Evolutionary conservation across 768 basidiomycete genomes (phyloP).

Genomic region (Leucocoprinus leucothites): DNA sequence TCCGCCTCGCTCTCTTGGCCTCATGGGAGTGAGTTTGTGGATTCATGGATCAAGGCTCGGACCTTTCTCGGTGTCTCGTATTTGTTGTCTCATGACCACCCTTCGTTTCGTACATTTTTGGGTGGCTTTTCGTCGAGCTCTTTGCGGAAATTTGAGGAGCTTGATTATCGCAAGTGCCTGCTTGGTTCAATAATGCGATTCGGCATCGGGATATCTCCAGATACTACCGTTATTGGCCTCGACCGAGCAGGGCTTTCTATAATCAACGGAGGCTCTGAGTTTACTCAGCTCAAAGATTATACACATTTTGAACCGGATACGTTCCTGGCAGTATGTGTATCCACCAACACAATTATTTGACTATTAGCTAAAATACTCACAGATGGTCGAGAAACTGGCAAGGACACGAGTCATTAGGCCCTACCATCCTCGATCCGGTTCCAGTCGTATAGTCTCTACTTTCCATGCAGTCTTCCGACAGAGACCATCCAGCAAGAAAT

Average conservation of each 20-base stretch:
- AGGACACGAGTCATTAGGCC: neutral
- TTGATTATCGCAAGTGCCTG: neutral
- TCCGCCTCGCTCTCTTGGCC: slow-evolving; percentile 1
- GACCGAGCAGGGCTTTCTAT: neutral
- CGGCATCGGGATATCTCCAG: no score
- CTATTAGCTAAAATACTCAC: neutral
- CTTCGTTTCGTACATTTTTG: neutral
- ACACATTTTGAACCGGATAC: neutral
- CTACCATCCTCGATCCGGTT: neutral
- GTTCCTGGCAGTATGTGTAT: neutral
- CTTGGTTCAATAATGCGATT: neutral
- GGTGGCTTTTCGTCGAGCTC: neutral
- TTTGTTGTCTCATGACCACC: neutral
- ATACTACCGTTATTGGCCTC: no score
- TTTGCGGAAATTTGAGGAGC: neutral
- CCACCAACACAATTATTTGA: neutral
- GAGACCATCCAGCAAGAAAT: neutral
- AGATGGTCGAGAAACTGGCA: neutral
- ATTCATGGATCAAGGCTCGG: neutral
- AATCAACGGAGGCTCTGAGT: neutral
- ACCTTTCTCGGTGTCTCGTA: neutral
- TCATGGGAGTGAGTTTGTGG: neutral
- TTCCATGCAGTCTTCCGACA: neutral
- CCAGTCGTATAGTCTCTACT: neutral
- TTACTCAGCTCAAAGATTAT: no score